phyloP scores from a whole-genome alignment of 352 stramenopile genomes.

The Globisporangium alternatum region DNA sequence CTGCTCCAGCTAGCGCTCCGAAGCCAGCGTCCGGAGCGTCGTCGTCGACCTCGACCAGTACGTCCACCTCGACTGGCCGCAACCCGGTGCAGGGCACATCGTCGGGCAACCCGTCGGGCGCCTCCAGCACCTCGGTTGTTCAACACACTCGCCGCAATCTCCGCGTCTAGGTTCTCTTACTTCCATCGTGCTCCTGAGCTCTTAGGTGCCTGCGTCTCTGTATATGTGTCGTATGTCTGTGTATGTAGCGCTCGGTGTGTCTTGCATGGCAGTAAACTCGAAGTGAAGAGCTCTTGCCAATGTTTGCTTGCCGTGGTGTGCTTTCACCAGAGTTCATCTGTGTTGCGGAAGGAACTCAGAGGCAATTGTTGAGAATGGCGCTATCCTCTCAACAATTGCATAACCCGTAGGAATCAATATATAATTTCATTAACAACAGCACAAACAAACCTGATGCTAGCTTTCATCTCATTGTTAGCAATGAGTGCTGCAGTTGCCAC shows the following conservation, averaged over 20 bases:
- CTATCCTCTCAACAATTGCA: not conserved
- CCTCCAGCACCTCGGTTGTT: constrained; percentile 4
- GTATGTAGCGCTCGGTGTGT: not conserved
- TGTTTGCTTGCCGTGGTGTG: not conserved
- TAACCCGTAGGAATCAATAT: not conserved
- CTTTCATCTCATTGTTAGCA: not conserved
- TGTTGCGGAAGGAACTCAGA: not conserved
- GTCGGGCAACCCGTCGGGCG: not conserved
- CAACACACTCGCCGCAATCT: not conserved
- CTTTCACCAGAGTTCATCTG: not conserved
- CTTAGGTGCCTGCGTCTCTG: not conserved
- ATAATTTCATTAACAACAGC: not conserved
- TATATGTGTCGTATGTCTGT: not conserved
- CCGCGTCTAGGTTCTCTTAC: not conserved
- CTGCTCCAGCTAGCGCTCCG: no score
- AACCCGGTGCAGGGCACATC: constrained; percentile 1
- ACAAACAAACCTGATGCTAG: no score
- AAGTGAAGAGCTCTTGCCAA: not conserved
- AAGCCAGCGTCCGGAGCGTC: not conserved
- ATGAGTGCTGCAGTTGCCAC: not conserved
- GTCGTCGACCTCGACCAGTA: not conserved
- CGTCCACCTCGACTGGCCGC: not conserved
- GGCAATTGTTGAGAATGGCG: not conserved
- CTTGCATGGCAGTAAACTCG: not conserved
- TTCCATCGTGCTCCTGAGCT: not conserved